phyloP scores from a whole-genome alignment of 768 basidiomycete species.

The Suillus paluster region DNA sequence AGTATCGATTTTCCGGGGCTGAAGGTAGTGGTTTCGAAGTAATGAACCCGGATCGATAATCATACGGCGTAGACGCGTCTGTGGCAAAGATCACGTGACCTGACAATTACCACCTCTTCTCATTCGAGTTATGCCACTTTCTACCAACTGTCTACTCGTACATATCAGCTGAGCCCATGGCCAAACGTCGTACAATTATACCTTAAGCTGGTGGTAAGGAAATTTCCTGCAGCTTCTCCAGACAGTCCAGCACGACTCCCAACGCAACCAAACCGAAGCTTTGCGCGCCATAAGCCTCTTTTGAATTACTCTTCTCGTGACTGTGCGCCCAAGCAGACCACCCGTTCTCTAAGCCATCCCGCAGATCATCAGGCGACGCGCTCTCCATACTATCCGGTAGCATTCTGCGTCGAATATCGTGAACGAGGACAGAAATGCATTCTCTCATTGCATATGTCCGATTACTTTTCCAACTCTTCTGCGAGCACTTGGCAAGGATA shows the following conservation, averaged over 20 bases:
- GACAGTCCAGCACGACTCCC: conserved; percentile 58
- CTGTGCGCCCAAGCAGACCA: conserved; percentile 73
- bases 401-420: conserved; percentile 49
- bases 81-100: conserved; percentile 1
- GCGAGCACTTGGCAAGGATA: conserved; percentile 71
- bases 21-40: no score
- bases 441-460: conserved; percentile 66
- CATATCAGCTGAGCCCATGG: background rate
- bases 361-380: conserved; percentile 32
- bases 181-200: background rate
- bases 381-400: conserved; percentile 34
- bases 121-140: no score
- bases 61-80: background rate
- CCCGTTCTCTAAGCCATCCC: conserved; percentile 49
- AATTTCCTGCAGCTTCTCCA: conserved; percentile 43
- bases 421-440: conserved; percentile 56
- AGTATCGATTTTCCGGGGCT: background rate
- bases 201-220: background rate
- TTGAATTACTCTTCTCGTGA: conserved; percentile 35
- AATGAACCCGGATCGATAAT: no score
- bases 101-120: background rate
- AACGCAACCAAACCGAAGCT: conserved; percentile 76
- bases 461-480: conserved; percentile 61
- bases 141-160: no score
- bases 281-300: conserved; percentile 50